Evolutionary conservation across 2,329 filamentous ascomycete species (phyloP).

Genomic region (Nothophoma quercina): DNA sequence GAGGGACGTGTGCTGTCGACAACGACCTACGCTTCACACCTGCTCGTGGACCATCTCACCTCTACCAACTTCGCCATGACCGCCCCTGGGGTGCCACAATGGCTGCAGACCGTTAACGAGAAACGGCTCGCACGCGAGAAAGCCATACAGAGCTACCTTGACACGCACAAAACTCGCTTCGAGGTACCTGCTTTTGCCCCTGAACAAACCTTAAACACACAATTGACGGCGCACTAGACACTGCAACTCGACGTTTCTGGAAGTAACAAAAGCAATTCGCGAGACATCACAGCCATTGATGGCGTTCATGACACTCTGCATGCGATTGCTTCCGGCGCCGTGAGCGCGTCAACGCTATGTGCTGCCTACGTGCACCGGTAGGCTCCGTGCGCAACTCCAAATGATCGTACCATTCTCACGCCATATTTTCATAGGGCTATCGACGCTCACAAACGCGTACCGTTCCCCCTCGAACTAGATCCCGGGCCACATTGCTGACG

Average conservation of each 20-base stretch:
- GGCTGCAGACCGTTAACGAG: slow-evolving; percentile 35
- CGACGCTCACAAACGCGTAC: slow-evolving; percentile 42
- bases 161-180: slow-evolving; percentile 3
- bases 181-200: slow-evolving; percentile 10
- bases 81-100: slow-evolving; percentile 24
- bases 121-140: slow-evolving; percentile 38
- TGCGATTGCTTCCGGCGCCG: slow-evolving; percentile 35
- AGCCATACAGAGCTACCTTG: slow-evolving; percentile 33
- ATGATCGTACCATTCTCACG: slow-evolving; percentile 45
- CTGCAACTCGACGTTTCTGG: slow-evolving; percentile 20
- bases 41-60: background rate
- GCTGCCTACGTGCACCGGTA: slow-evolving; percentile 42
- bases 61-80: slow-evolving; percentile 24
- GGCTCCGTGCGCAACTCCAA: slow-evolving; percentile 15
- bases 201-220: background rate
- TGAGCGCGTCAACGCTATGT: slow-evolving; percentile 40
- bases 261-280: slow-evolving; percentile 4
- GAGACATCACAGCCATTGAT: slow-evolving; percentile 22
- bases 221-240: slow-evolving; percentile 23
- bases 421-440: slow-evolving; percentile 39
- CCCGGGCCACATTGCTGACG: slow-evolving; percentile 32
- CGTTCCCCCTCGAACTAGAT: slow-evolving; percentile 5
- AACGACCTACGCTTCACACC: background rate
- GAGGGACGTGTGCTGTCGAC: background rate
- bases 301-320: slow-evolving; percentile 29